These are phyloP conservation scores for Coffea eugenioides DNA, from an alignment of 257 asterid genomes.

Conservation along the genomic window DNA sequence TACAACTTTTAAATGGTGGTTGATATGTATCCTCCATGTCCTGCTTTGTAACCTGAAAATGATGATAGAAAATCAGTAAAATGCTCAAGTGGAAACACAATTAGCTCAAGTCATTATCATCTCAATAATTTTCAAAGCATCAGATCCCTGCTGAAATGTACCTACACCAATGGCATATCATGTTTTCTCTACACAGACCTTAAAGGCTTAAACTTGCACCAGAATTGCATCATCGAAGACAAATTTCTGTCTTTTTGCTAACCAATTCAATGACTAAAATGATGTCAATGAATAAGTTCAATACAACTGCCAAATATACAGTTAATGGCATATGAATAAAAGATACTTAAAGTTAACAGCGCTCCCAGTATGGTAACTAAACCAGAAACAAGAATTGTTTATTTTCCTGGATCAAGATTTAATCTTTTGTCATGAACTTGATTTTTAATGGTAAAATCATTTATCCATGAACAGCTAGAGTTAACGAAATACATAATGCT, in stretches of 20 bases:
- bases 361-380: not conserved
- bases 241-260: not conserved
- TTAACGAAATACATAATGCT: not conserved
- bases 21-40: slow-evolving; percentile 90
- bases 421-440: not conserved
- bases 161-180: not conserved
- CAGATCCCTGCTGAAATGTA: not conserved
- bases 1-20: slow-evolving; percentile 80
- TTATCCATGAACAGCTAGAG: not conserved
- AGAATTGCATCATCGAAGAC: not conserved
- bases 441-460: not conserved
- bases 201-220: not conserved
- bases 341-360: not conserved
- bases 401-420: not conserved
- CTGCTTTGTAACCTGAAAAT: slow-evolving; percentile 67
- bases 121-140: not conserved
- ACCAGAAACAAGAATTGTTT: not conserved
- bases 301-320: not conserved
- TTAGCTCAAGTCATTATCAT: not conserved
- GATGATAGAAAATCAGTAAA: slow-evolving; percentile 15
- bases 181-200: not conserved
- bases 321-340: not conserved
- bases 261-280: not conserved
- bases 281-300: not conserved
- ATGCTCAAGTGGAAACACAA: not conserved